Evolutionary conservation across 2,329 filamentous ascomycete species (phyloP).

Genomic region (Cytospora paraplurivora): DNA sequence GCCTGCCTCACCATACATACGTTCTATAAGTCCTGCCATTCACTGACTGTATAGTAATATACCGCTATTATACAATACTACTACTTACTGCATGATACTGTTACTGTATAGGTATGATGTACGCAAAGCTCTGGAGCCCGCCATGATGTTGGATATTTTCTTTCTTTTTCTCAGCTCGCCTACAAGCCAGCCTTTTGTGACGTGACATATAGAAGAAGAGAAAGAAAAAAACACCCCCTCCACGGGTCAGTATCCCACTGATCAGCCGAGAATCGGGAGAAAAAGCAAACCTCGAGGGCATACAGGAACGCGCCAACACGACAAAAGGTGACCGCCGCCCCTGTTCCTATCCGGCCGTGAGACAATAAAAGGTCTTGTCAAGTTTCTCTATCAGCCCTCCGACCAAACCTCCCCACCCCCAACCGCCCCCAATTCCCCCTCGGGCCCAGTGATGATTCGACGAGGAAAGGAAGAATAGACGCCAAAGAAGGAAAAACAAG

Average conservation of each 20-base stretch:
- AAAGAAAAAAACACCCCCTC: neutral
- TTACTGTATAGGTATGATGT: neutral
- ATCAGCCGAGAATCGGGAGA: neutral
- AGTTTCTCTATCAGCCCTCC: slow-evolving; percentile 2
- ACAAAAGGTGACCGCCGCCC: neutral
- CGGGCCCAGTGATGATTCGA: neutral
- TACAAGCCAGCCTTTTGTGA: neutral
- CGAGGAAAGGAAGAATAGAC: neutral
- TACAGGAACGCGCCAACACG: neutral
- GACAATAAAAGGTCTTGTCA: neutral
- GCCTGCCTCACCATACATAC: too few species aligned
- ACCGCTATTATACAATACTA: too few species aligned
- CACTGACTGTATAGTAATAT: too few species aligned
- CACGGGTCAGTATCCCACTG: neutral
- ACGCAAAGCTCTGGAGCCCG: neutral
- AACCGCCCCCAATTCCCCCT: neutral
- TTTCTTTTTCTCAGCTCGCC: neutral
- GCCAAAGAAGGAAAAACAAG: neutral
- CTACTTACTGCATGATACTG: too few species aligned
- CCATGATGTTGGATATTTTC: neutral
- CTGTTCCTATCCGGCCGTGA: neutral
- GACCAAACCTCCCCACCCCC: neutral
- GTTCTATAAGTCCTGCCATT: too few species aligned
- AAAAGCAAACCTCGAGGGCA: neutral
- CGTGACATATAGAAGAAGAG: neutral